Evolutionary conservation across 768 basidiomycete species (phyloP).

Genomic region (Boletus pseudo-olivaceus): DNA sequence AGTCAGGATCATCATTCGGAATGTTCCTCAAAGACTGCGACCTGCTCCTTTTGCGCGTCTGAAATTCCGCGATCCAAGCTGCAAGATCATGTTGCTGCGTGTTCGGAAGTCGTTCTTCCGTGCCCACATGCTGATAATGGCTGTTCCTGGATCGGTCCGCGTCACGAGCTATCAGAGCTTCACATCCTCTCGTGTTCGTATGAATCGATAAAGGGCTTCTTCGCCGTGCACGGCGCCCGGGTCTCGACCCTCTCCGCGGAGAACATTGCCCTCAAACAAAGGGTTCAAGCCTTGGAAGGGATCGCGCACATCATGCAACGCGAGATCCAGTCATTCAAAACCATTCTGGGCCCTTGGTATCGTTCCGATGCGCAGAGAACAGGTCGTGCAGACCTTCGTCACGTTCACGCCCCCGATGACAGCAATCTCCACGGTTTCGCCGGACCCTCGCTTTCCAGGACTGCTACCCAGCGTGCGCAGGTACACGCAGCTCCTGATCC

Average conservation of each 20-base stretch:
- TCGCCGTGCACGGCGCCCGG: conserved; percentile 40
- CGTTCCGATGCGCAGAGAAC: conserved; percentile 33
- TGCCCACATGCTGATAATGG: conserved; percentile 50
- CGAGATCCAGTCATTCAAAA: conserved; percentile 55
- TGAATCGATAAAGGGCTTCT: conserved; percentile 59
- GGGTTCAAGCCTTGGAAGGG: conserved; percentile 57
- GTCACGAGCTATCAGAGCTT: conserved; percentile 29
- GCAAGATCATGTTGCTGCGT: conserved; percentile 35
- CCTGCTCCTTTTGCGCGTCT: conserved; percentile 40
- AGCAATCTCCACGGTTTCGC: conserved; percentile 5
- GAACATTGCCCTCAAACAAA: conserved; percentile 59
- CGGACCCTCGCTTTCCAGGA: conserved; percentile 21
- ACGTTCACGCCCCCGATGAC: conserved; percentile 10
- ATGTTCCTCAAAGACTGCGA: conserved; percentile 36
- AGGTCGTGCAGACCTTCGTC: conserved; percentile 12
- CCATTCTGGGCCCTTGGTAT: conserved; percentile 67
- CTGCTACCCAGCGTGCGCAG: conserved; percentile 11
- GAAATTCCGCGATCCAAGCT: conserved; percentile 35
- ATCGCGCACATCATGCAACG: conserved; percentile 46
- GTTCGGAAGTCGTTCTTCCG: conserved; percentile 36
- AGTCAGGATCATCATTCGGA: conserved; percentile 37
- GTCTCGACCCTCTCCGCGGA: conserved; percentile 52
- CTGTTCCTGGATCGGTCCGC: conserved; percentile 52
- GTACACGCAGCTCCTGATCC: conserved; percentile 12
- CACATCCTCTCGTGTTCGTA: conserved; percentile 52